Evolutionary conservation across 352 stramenopile genomes (phyloP), one percentile per base, ranked within the genome.

Genomic region (Saprolegnia parasitica): DNA sequence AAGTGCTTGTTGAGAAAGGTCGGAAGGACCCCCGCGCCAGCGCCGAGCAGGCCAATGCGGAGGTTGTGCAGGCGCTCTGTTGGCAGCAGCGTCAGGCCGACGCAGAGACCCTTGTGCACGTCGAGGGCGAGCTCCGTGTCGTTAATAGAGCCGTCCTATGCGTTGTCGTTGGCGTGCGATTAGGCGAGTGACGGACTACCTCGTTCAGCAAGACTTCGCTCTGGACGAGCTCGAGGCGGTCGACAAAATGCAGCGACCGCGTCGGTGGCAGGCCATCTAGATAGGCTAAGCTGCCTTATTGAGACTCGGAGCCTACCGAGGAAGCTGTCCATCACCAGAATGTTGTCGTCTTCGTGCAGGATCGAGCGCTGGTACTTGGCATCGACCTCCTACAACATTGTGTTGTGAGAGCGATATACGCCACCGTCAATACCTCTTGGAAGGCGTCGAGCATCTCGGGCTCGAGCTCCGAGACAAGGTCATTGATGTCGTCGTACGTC

Each of bases 231-330:
- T 90, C 80, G 42, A 88, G 70, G 8, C 85, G 79, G 52, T 91
- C 75, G 23, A 83, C 89, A 68, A 91, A 93, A 57, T 91, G 77
- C 35, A 91, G 88, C 35, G 77, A 88, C 24, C 85, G 78, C 39
- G 82, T 81, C 4, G 77, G 73, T 16, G 64, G 21, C 15, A 61
- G 46, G 1, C 55, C 74, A 0, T 83, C 72, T 29, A 49, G 4
- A 56, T 18, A 0, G 55, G 13, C 6, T 20, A 5, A n/a, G 5
- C 16, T 56, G 29, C 24, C 11, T 18, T 15, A 56, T 67, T 21
- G 16, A 15, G 18, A 50, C 4, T 66, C 1, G 47, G 52, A 15
- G 24, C 11, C 6, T 54, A 62, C 63, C 63, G 11, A 90, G 64
- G 40, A 78, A 81, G 11, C 67, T 89, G 57, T 93, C 85, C 20